Evolutionary conservation across 257 asterid species (phyloP).

Genomic region (Scutellaria galericulata): DNA sequence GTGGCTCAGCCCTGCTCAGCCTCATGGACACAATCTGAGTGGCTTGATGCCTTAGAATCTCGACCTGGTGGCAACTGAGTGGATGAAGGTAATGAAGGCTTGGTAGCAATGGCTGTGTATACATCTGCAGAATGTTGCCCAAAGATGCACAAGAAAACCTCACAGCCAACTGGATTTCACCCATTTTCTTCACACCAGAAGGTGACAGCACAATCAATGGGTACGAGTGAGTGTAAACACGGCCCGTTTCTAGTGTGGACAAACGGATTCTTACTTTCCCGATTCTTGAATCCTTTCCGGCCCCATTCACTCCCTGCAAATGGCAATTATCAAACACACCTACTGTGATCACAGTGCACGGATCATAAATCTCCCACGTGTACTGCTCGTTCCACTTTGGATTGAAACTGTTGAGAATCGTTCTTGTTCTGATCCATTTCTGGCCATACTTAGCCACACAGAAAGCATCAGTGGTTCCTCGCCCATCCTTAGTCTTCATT

Average conservation of each 20-base stretch:
- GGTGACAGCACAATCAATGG: slow-evolving; percentile 73
- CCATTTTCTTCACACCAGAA: slow-evolving; percentile 79
- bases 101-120: slow-evolving; percentile 67
- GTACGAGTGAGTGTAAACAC: slow-evolving; percentile 78
- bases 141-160: slow-evolving; percentile 73
- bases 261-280: slow-evolving; percentile 85
- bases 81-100: slow-evolving; percentile 74
- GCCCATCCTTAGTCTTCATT: slow-evolving; percentile 66
- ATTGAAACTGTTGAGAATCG: slow-evolving; percentile 58
- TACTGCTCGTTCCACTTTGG: slow-evolving; percentile 94
- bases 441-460: slow-evolving; percentile 96
- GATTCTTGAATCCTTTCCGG: slow-evolving; percentile 59
- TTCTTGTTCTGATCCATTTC: slow-evolving; percentile 91
- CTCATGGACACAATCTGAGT: slow-evolving; percentile 70
- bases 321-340: slow-evolving; percentile 82
- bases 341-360: slow-evolving; percentile 79
- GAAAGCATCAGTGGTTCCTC: slow-evolving; percentile 76
- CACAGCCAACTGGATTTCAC: slow-evolving; percentile 84
- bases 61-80: slow-evolving; percentile 61
- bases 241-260: slow-evolving; percentile 72
- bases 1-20: slow-evolving; percentile 82
- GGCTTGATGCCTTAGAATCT: slow-evolving; percentile 74
- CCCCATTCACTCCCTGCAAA: slow-evolving; percentile 62
- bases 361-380: slow-evolving; percentile 93
- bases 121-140: slow-evolving; percentile 57